These are phyloP conservation scores for Xerocomus potaroensis DNA, from an alignment of 768 basidiomycete species.

Conservation along the genomic window DNA sequence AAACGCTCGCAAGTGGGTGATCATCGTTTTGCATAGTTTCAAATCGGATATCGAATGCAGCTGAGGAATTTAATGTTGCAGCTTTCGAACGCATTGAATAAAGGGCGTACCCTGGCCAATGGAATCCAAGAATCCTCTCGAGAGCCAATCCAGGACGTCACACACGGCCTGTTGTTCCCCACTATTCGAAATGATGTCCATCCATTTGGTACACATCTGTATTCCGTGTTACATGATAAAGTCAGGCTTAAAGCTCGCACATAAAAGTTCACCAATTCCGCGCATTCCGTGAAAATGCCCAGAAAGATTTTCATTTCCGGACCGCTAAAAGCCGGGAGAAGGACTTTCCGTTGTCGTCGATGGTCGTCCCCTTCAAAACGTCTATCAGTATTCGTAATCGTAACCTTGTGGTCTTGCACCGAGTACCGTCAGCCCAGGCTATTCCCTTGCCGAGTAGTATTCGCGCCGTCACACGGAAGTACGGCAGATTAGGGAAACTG, in stretches of 20 bases:
- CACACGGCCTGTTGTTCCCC: constrained; percentile 5
- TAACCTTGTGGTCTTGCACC: background rate
- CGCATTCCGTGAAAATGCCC: constrained; percentile 41
- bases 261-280: constrained; percentile 10
- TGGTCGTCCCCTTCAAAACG: constrained; percentile 36
- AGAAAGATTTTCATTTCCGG: constrained; percentile 49
- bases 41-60: constrained; percentile 44
- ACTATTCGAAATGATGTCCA: constrained; percentile 8
- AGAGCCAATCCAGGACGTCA: constrained; percentile 24
- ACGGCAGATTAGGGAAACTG: constrained; percentile 36
- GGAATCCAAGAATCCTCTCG: constrained; percentile 41
- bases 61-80: background rate
- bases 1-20: constrained; percentile 11
- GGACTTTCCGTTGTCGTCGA: constrained; percentile 47
- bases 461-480: constrained; percentile 17
- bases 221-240: background rate
- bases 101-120: background rate
- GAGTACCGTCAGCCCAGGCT: constrained; percentile 38
- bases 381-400: constrained; percentile 11
- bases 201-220: constrained; percentile 24
- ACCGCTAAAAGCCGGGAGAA: constrained; percentile 52
- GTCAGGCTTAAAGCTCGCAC: background rate
- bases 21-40: constrained; percentile 4
- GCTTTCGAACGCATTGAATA: too few species aligned
- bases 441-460: constrained; percentile 33